Base-by-base conservation (phyloP, 495 filamentous ascomycete genomes). In the Coniosporium apollinis region DNA sequence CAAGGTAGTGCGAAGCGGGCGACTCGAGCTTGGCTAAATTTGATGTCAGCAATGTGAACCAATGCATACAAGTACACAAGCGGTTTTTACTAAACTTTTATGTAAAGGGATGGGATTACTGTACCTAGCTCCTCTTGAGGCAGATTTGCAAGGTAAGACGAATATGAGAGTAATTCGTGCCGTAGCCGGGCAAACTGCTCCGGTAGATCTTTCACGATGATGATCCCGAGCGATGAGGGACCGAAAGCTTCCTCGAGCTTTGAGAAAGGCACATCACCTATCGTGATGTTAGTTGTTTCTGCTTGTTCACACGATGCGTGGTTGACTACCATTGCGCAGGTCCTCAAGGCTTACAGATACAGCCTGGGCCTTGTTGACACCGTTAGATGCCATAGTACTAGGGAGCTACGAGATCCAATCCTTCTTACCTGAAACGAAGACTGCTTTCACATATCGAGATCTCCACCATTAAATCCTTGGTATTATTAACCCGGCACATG, bases 131-230 rank as follows among this genome's bases (percentile, higher is more conserved):
- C 67, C 6, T 69, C 57, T 25, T 68, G 48, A 2, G 85, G 69
- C 1, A 96, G 66, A 34, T 86, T 86, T 13, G 82, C 91, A 19
- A 99, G 68, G 49, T 85, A 85, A 0, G 84, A 93, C 6, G 86
- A 74, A 49, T 82, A 86, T 2, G 82, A 87, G 14, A 99, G 68
- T 16, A 92, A 64, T 29, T 72, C 66, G 30, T 67, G 65, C 21
- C 89, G 70, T 15, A 96, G 61, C 10, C 62, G 50, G 8, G 57
- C 50, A 47, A 89, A 99, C 38, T 74, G 61, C 3, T 60, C 15
- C 2, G 82, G 79, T 0, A 96, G 70, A 49, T 83, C 79, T 54
- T 77, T 82, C 13, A 99, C 87, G 8, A 96, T 60, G 26, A 99
- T 75, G 30, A 99, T 94, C 0, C 91, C 89, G 18, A 99, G 59